Base-by-base conservation (phyloP, 1,284 basidiomycete species). In the Wolfiporia cocos region DNA sequence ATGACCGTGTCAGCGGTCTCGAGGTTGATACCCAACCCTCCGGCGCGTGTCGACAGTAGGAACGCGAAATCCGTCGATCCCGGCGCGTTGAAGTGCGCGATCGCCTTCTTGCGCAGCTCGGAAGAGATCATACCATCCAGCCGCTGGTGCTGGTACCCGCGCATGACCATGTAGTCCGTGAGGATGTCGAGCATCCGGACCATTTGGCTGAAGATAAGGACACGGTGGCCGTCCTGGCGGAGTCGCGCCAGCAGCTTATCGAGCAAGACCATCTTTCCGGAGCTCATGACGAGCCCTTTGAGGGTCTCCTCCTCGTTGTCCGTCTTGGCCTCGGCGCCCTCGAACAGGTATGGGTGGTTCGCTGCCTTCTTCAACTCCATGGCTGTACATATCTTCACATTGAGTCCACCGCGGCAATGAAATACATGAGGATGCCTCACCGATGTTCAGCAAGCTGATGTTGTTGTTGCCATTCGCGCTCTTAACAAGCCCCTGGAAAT, bases 141-240 rank as follows among this genome's bases (percentile, higher is more conserved):
- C 1, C 86, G 73, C 55, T 87, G 85, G 59, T 81, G 77, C 32
- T 77, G 81, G 60, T 96, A 99, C 28, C 88, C 87, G 34, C 96
- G 79, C 34, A 95, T 70, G 20, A 70, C 70, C 84, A 98, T 93
- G 66, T 98, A 99, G 66, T 99, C 96, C 48, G 89, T 94, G 52
- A 99, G 79, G 62, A 99, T 99, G 65, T 99, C 96, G 30, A 99
- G 78, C 80, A 99, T 92, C 48, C 95, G 85, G 38, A 99, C 95
- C 96, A 99, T 99, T 66, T 99, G 96, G 56, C 92, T 95, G 74
- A 99, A 99, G 61, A 99, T 97, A 50, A 99, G 76, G 35, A 98
- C 94, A 40, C 96, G 89, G 57, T 99, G 95, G 1, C 91, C 91
- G 58, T 94, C 92, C 47, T 81, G 81, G 60, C 90, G 91, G 46